Percentiles rank a stretch among this genome's conserved stretches.
phyloP scores from a whole-genome alignment of 1,284 basidiomycete genomes.

The Heimioporus punctisporus region DNA sequence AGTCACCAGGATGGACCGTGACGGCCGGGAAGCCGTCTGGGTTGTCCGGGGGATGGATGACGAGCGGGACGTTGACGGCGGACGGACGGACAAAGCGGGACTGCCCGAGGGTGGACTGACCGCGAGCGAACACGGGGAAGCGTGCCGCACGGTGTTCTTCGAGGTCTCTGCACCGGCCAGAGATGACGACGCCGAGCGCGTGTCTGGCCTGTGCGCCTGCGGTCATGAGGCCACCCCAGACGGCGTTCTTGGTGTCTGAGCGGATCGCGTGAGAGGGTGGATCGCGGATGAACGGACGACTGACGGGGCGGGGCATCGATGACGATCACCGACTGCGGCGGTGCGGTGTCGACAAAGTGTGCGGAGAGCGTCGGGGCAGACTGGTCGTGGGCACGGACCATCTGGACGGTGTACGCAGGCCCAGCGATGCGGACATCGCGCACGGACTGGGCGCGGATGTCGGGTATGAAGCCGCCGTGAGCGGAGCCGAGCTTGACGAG shows the following conservation, averaged over 20 bases:
- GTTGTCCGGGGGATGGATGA: conserved; percentile 50
- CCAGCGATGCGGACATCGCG: conserved; percentile 54
- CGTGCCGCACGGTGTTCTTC: conserved; percentile 69
- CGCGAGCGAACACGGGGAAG: conserved; percentile 83
- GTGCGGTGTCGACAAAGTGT: conserved; percentile 88
- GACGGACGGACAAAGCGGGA: conserved; percentile 87
- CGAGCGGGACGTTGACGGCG: conserved; percentile 74
- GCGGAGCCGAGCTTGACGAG: conserved; percentile 81
- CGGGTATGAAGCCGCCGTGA: conserved; percentile 84
- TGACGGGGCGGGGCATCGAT: conserved; percentile 79
- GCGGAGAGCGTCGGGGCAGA: conserved; percentile 65
- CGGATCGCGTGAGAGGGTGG: conserved; percentile 2
- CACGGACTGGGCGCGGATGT: conserved; percentile 65
- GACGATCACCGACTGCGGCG: conserved; percentile 70
- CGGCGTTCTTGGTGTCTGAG: conserved; percentile 78
- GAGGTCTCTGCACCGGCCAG: conserved; percentile 84
- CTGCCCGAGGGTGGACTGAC: conserved; percentile 88
- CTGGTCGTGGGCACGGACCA: conserved; percentile 70
- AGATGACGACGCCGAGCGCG: conserved; percentile 78
- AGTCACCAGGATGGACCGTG: conserved; percentile 77
- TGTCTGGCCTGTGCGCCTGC: conserved; percentile 75
- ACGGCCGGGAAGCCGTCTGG: conserved; percentile 50
- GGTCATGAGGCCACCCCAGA: conserved; percentile 94
- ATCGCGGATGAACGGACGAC: conserved; percentile 14
- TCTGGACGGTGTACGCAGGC: conserved; percentile 91